Base-by-base conservation (phyloP, 306 rosid species). In the Gynostemma pentaphyllum region DNA sequence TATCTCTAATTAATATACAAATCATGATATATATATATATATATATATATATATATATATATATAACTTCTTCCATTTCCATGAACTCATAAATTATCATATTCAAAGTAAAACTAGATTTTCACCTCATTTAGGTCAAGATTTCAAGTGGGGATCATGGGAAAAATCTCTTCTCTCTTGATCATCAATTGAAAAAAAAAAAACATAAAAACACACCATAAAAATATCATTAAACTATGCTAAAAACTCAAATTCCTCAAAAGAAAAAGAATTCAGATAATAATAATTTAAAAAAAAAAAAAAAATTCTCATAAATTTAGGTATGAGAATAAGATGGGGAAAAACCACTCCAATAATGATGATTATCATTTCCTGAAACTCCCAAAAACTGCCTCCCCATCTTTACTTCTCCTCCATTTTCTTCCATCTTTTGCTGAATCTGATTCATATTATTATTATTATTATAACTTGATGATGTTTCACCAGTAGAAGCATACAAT, bases 321-420 rank as follows among this genome's bases (percentile, higher is more conserved):
- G 64, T 34, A 57, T 57, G 46, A 10, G 64, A 57, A 57, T 45
- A 57, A 57, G 64, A 57, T 34, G 64, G 18, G 16, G 64, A 46
- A 11, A 57, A 57, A 36, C 29, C 46, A 36, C 18, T 57, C 64
- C 64, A 57, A 19, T 37, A 57, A 57, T 57, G 64, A 30, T 46
- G 64, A 57, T n/a, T n/a, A n/a, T 57, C 63, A 56, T 2, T 32
- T 10, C 44, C 63, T 34, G 27, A 42, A 56, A 56, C 63, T 56
- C 63, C 46, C 64, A 28, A 57, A 36, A 36, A 19, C 37, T 45
- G 46, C 64, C 37, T 57, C 26, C 29, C 64, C 28, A 34, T 29
- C 12, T 57, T 36, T 6, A 19, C 45, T 3, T 29, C n/a, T 56
- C 36, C 45, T 36, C 63, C 63, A 10, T 56, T 32, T 27, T 52